Percentiles rank a stretch among this genome's conserved stretches.
These are phyloP conservation scores for Hemisphaericaspora nanyangensis DNA, from an alignment of 805 yeast species.

Conservation along the genomic window DNA sequence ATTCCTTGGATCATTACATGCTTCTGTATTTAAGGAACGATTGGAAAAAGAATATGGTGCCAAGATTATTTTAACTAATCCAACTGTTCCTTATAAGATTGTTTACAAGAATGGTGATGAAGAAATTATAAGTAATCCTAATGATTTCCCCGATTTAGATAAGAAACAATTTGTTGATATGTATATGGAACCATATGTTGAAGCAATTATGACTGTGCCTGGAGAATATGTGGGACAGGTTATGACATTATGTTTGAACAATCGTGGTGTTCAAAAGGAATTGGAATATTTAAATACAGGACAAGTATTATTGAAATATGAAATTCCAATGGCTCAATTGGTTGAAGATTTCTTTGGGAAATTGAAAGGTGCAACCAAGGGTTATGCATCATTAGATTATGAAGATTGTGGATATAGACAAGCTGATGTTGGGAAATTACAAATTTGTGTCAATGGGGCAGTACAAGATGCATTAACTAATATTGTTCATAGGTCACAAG, in stretches of 20 bases:
- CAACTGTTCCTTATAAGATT: conserved; percentile 90
- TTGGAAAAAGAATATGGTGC: conserved; percentile 93
- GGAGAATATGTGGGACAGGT: conserved; percentile 85
- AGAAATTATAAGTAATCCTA: conserved; percentile 78
- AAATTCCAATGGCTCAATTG: conserved; percentile 80
- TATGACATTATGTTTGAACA: conserved; percentile 78
- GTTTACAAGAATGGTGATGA: conserved; percentile 63
- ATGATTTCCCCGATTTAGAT: conserved; percentile 75
- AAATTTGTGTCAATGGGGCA: conserved; percentile 81
- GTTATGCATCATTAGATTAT: conserved; percentile 91
- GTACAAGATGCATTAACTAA: conserved; percentile 91
- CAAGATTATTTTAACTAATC: conserved; percentile 85
- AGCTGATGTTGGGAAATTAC: conserved; percentile 82
- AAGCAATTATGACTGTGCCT: conserved; percentile 87
- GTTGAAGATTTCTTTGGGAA: conserved; percentile 96
- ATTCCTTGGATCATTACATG: conserved; percentile 90
- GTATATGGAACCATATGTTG: conserved; percentile 81
- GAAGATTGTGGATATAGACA: conserved; percentile 86
- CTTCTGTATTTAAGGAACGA: conserved; percentile 89
- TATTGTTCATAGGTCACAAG: conserved; percentile 80
- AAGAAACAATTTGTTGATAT: conserved; percentile 45
- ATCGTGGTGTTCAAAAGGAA: conserved; percentile 80
- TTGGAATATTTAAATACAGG: conserved; percentile 73
- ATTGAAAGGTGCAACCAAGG: conserved; percentile 82
- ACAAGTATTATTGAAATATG: conserved; percentile 76